These are phyloP conservation scores for Cubamyces lactineus DNA, from an alignment of 768 basidiomycete genomes.

Conservation along the genomic window DNA sequence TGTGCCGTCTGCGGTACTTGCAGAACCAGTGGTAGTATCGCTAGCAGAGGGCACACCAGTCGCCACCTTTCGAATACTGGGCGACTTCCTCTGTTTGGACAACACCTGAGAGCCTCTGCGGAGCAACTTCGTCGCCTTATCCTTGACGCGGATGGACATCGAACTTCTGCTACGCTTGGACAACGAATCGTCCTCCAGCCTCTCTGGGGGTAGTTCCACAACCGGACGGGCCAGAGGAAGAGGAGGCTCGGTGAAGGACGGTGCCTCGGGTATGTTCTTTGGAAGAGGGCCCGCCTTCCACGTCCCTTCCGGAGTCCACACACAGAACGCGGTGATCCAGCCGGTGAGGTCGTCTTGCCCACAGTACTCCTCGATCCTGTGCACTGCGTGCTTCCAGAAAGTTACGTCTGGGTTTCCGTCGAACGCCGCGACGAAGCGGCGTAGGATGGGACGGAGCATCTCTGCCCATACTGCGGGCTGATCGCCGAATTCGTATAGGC, in stretches of 20 bases:
- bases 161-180: too few species aligned
- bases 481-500: constrained; percentile 31
- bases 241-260: not conserved
- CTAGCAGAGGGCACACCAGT: too few species aligned
- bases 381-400: constrained; percentile 24
- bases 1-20: too few species aligned
- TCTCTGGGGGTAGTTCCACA: too few species aligned
- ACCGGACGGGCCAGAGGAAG: too few species aligned
- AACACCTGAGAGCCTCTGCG: too few species aligned
- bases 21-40: too few species aligned
- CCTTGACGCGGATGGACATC: too few species aligned
- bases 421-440: constrained; percentile 34
- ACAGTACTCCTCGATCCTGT: not conserved
- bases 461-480: constrained; percentile 31
- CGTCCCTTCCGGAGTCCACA: constrained; percentile 12
- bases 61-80: too few species aligned
- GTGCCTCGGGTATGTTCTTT: too few species aligned
- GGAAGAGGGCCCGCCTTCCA: constrained; percentile 13
- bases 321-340: constrained; percentile 27
- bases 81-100: too few species aligned
- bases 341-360: constrained; percentile 19
- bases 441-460: constrained; percentile 35
- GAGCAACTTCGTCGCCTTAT: not conserved
- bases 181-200: too few species aligned
- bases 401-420: constrained; percentile 26